A percentile compares a stretch with the other conserved stretches of the same genome.
These are phyloP conservation scores for Calocybe gangraenosa DNA, from an alignment of 768 basidiomycete genomes.

Conservation along the genomic window DNA sequence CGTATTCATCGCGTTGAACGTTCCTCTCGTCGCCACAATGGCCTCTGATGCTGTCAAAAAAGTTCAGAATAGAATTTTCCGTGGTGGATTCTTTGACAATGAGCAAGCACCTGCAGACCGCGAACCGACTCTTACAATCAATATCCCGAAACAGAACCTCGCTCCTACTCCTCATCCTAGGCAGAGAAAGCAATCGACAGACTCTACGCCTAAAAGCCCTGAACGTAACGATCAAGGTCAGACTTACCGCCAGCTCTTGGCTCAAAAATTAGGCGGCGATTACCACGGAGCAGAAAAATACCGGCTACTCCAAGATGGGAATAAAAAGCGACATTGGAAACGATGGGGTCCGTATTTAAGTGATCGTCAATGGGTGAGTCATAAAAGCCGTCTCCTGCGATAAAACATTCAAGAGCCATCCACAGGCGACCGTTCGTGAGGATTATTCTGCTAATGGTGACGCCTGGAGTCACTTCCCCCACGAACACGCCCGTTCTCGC, in stretches of 20 bases:
- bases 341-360: slow-evolving; percentile 97
- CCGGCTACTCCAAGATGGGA: slow-evolving; percentile 79
- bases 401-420: not conserved
- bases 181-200: slow-evolving; percentile 28
- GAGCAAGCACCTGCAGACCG: slow-evolving; percentile 16
- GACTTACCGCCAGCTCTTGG: slow-evolving; percentile 63
- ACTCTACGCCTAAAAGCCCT: slow-evolving; percentile 28
- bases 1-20: not conserved
- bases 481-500: slow-evolving; percentile 88
- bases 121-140: slow-evolving; percentile 50
- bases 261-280: slow-evolving; percentile 55
- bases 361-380: slow-evolving; percentile 93
- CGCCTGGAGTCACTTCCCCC: slow-evolving; percentile 94
- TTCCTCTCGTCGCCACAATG: slow-evolving; percentile 21
- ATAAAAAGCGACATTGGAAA: slow-evolving; percentile 90
- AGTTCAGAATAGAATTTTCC: slow-evolving; percentile 73
- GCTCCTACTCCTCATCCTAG: slow-evolving; percentile 45
- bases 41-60: slow-evolving; percentile 47
- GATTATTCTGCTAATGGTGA: slow-evolving; percentile 97
- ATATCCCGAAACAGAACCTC: slow-evolving; percentile 56
- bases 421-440: slow-evolving; percentile 94
- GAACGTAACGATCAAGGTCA: slow-evolving; percentile 17
- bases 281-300: slow-evolving; percentile 83
- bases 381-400: slow-evolving; percentile 1
- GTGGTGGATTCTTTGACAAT: slow-evolving; percentile 28